Evolutionary conservation across 768 basidiomycete species (phyloP).

Genomic region (Xanthoconium purpureum): DNA sequence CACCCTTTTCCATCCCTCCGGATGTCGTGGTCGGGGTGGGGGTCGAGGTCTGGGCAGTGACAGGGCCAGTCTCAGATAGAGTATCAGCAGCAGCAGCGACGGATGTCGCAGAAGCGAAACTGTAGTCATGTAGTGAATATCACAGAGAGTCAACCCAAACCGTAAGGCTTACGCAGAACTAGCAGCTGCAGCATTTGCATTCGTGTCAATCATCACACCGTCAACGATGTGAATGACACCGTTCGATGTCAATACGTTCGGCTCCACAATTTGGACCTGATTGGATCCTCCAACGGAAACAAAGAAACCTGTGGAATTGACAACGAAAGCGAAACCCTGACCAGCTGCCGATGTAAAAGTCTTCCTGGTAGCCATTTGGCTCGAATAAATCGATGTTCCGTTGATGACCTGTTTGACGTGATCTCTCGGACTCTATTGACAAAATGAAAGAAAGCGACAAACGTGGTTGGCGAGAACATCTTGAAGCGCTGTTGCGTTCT

Average conservation of each 20-base stretch:
- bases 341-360: conserved; percentile 57
- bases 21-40: background rate
- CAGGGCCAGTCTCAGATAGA: conserved; percentile 37
- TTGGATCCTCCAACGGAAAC: conserved; percentile 45
- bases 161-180: conserved; percentile 48
- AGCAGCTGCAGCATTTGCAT: conserved; percentile 42
- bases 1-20: background rate
- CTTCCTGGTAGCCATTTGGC: conserved; percentile 35
- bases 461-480: conserved; percentile 61
- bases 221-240: conserved; percentile 69
- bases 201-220: conserved; percentile 47
- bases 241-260: conserved; percentile 61
- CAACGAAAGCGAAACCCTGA: conserved; percentile 45
- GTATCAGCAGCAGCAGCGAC: conserved; percentile 35
- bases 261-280: conserved; percentile 51
- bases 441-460: conserved; percentile 12
- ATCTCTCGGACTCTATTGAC: background rate
- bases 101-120: conserved; percentile 47
- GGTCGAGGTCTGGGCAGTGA: conserved; percentile 32
- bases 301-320: conserved; percentile 57
- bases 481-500: conserved; percentile 46
- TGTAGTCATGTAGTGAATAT: conserved; percentile 12
- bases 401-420: conserved; percentile 52
- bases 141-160: background rate
- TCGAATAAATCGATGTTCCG: conserved; percentile 64